These are phyloP conservation scores for Vitis hybrid DNA, from an alignment of 177 flowering plant genomes.

Conservation along the genomic window DNA sequence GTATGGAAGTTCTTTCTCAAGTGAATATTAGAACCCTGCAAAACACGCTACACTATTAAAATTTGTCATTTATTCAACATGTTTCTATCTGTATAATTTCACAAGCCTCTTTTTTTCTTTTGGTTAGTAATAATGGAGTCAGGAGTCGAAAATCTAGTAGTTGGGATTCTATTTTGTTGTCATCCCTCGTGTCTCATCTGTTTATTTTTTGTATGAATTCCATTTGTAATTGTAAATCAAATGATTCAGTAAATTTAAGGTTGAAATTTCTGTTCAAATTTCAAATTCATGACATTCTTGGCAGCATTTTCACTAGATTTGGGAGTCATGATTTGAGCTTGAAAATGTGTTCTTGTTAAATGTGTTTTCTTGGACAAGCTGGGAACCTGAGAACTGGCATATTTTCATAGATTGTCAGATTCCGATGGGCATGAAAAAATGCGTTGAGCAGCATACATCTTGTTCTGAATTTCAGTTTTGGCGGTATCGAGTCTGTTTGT, in stretches of 20 bases:
- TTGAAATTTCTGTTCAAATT: neutral
- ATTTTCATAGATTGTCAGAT: too few relatives aligned
- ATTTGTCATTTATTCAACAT: neutral
- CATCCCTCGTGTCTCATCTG: neutral
- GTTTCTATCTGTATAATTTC: constrained; percentile 7
- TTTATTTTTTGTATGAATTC: neutral
- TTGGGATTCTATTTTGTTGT: neutral
- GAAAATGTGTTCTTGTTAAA: too few relatives aligned
- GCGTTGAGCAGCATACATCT: too few relatives aligned
- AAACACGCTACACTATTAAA: neutral
- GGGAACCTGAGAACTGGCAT: too few relatives aligned
- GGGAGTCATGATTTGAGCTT: too few relatives aligned
- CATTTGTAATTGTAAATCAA: constrained; percentile 8
- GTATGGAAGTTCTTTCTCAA: constrained; percentile 90
- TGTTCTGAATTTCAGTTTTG: too few relatives aligned
- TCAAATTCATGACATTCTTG: neutral
- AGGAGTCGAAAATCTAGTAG: neutral
- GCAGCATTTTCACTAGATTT: neutral
- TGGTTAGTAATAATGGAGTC: neutral
- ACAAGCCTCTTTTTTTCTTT: constrained; percentile 6
- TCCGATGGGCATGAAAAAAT: too few relatives aligned
- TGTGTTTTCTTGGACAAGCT: too few relatives aligned
- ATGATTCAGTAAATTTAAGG: constrained; percentile 1
- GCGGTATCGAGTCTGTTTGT: too few relatives aligned
- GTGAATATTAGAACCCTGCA: constrained; percentile 25